A percentile compares a stretch with the other conserved stretches of the same genome.
Evolutionary conservation across 805 yeast genomes (phyloP).

Genomic region (Candida pseudoglaebosa): DNA sequence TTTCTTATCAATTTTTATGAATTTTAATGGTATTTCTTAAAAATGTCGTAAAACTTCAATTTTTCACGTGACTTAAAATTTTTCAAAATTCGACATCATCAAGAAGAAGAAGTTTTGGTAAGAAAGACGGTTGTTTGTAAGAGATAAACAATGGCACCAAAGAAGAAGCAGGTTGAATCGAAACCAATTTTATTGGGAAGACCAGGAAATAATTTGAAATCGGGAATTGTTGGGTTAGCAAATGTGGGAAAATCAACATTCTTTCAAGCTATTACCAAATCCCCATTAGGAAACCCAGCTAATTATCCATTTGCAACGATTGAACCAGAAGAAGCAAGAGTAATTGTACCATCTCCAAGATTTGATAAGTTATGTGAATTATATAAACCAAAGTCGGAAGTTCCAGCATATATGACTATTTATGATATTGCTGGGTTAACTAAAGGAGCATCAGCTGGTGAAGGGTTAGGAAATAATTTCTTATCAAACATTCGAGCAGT

Average conservation of each 20-base stretch:
- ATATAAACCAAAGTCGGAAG: conserved; percentile 79
- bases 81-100: neutral
- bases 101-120: too few species aligned
- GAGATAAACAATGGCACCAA: conserved; percentile 59
- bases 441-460: conserved; percentile 94
- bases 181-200: conserved; percentile 78
- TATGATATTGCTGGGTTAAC: conserved; percentile 98
- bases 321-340: conserved; percentile 97
- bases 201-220: conserved; percentile 49
- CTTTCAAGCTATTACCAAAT: conserved; percentile 93
- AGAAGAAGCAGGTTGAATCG: conserved; percentile 59
- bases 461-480: conserved; percentile 97
- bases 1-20: too few species aligned
- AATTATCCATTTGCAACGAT: conserved; percentile 97
- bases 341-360: conserved; percentile 86
- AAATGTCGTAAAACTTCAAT: too few species aligned
- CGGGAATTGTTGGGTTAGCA: conserved; percentile 94
- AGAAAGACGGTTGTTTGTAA: neutral
- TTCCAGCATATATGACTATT: conserved; percentile 89
- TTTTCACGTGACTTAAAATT: neutral
- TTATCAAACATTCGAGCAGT: conserved; percentile 95
- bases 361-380: conserved; percentile 70
- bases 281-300: conserved; percentile 93
- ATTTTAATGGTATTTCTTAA: too few species aligned
- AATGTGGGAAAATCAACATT: conserved; percentile 95